Base-by-base conservation (phyloP, 208 protist species). In the Naegleria fowleri region DNA sequence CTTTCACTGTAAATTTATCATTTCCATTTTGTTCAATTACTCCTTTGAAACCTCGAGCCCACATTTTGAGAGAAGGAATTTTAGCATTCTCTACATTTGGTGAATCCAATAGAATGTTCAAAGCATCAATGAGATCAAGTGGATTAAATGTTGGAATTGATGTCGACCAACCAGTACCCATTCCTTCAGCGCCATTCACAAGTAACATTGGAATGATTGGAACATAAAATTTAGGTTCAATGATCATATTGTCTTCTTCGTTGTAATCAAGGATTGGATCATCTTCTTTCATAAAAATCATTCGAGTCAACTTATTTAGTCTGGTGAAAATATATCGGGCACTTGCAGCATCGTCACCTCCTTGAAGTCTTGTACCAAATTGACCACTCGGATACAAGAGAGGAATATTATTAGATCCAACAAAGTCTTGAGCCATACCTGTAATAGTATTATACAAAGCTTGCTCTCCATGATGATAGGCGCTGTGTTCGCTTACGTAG, bases 381-480 rank as follows among this genome's bases (percentile, higher is more conserved):
- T 99, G 97, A 89, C 99, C 99, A 84, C 95, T 94, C 83, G 99
- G 98, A 48, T 98, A 91, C 22, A 99, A 96, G 29, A 99, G 93
- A 93, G 99, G 99, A 93, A 99, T 97, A 95, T 99, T 99, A 96
- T 99, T 99, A 87, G 94, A 94, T 59, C 99, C 98, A 29, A 98
- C 98, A 95, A 97, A 99, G 92, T 98, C 97, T 94, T 99, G 99
- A 13, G 99, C 99, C 98, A 99, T 98, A 91, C 97, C 98, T 67
- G 99, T 95, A 75, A 99, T 99, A 29, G 99, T 99, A 58, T 96
- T 94, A 75, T 97, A 95, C 58, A 99, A 95, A n/a, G 96, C 98
- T 55, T 90, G 90, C 94, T 99, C 99, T 84, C 99, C 99, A 94
- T 99, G 99, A 94, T 99, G 99, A 94, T 99, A 99, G 25, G 98